phyloP scores from a whole-genome alignment of 139 green algal genomes.

The Chlamydomonas sp. region DNA sequence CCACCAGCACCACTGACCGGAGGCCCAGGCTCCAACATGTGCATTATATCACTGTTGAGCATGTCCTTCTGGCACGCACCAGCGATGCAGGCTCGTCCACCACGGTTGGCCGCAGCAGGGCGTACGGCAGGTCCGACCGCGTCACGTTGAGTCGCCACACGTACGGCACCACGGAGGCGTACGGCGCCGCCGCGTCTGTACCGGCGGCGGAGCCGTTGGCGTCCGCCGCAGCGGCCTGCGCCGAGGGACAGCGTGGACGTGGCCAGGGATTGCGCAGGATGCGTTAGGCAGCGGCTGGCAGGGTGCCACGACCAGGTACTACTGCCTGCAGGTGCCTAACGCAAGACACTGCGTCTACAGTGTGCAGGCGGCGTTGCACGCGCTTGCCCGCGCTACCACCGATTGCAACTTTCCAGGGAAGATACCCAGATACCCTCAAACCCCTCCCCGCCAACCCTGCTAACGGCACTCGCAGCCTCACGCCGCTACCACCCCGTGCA shows the following conservation, averaged over 20 bases:
- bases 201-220: not conserved
- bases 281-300: no score
- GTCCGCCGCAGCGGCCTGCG: not conserved
- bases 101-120: slow-evolving; percentile 9
- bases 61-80: not conserved
- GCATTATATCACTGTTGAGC: no score
- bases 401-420: no score
- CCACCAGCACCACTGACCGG: no score
- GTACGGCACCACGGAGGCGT: not conserved
- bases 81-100: not conserved
- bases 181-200: not conserved
- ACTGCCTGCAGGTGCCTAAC: no score
- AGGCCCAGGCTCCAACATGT: no score
- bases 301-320: no score
- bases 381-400: no score
- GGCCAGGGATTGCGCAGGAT: not conserved
- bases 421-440: not conserved
- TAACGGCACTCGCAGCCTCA: not conserved
- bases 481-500: not conserved
- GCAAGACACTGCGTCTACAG: no score
- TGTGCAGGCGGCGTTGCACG: no score
- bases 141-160: slow-evolving; percentile 35
- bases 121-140: slow-evolving; percentile 23
- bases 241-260: not conserved
- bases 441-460: not conserved